These are phyloP conservation scores for Rosa rugosa DNA, from an alignment of 306 rosid genomes.

Conservation along the genomic window DNA sequence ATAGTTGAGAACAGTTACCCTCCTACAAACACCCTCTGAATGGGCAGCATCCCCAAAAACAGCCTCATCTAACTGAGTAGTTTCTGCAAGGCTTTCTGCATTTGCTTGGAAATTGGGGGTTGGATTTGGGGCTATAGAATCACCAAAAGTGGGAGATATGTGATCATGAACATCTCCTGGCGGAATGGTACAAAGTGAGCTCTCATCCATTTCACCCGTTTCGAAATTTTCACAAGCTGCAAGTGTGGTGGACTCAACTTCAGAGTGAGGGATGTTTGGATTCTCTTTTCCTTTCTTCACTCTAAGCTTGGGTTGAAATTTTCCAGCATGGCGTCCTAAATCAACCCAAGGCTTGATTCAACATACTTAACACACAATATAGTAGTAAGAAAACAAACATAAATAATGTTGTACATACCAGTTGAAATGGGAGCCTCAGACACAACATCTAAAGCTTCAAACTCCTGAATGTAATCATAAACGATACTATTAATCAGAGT, in stretches of 20 bases:
- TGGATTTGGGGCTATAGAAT: slow-evolving; percentile 24
- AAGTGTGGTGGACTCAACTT: slow-evolving; percentile 26
- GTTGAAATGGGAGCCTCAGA: slow-evolving; percentile 21
- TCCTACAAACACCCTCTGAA: slow-evolving; percentile 36
- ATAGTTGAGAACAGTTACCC: slow-evolving; percentile 32
- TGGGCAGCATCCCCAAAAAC: slow-evolving; percentile 43
- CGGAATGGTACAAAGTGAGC: slow-evolving; percentile 33
- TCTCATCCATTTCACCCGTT: slow-evolving; percentile 16
- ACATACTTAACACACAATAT: background rate
- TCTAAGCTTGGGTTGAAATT: slow-evolving; percentile 41
- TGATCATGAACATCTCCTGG: slow-evolving; percentile 33
- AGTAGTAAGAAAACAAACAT: slow-evolving; percentile 2
- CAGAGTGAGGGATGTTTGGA: slow-evolving; percentile 21
- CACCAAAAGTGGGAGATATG: slow-evolving; percentile 41
- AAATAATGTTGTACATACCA: slow-evolving; percentile 27
- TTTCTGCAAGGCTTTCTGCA: slow-evolving; percentile 41
- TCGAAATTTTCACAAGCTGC: slow-evolving; percentile 25
- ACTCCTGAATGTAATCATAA: slow-evolving; percentile 45
- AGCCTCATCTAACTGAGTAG: slow-evolving; percentile 28
- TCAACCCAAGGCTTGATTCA: background rate
- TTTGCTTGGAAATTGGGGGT: slow-evolving; percentile 37
- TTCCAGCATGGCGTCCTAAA: slow-evolving; percentile 34
- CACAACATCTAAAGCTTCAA: slow-evolving; percentile 17
- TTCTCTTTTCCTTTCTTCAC: slow-evolving; percentile 28
- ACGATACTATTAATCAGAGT: slow-evolving; percentile 1